Evolutionary conservation across 2,329 filamentous ascomycete genomes (phyloP).

Genomic region (Cladophialophora yegresii): DNA sequence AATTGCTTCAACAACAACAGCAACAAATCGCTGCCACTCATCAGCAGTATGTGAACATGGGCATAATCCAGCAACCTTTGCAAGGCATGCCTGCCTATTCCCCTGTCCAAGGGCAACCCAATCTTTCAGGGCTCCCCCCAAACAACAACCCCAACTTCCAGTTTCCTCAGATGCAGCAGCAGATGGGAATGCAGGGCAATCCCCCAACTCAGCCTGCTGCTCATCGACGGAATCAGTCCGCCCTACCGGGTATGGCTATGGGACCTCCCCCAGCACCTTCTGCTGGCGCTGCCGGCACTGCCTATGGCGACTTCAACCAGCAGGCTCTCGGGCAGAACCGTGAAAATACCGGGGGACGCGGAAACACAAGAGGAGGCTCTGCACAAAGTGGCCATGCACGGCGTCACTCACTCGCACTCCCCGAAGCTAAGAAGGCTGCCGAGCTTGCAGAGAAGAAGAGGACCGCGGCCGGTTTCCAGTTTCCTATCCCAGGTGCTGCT

Average conservation of each 20-base stretch:
- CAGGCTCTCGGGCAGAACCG: constrained; percentile 66
- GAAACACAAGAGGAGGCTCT: constrained; percentile 66
- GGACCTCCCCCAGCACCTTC: constrained; percentile 90
- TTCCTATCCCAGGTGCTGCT: constrained; percentile 73
- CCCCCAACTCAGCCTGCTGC: constrained; percentile 75
- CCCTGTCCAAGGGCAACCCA: constrained; percentile 69
- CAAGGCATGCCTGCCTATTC: constrained; percentile 71
- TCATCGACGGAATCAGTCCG: constrained; percentile 97
- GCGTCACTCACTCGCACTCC: constrained; percentile 89
- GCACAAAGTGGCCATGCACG: constrained; percentile 79
- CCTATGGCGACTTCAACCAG: constrained; percentile 77
- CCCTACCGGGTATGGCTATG: constrained; percentile 88
- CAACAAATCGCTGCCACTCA: constrained; percentile 96
- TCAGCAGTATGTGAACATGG: constrained; percentile 97
- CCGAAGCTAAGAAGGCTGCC: constrained; percentile 96
- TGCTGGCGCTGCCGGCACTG: constrained; percentile 74
- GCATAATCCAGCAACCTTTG: constrained; percentile 84
- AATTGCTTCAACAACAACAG: constrained; percentile 94
- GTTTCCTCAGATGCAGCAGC: constrained; percentile 71
- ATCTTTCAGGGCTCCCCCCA: constrained; percentile 73
- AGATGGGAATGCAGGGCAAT: constrained; percentile 71
- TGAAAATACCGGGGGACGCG: constrained; percentile 69
- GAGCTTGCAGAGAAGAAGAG: constrained; percentile 96
- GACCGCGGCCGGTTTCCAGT: constrained; percentile 91
- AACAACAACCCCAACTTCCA: constrained; percentile 71